These are phyloP conservation scores for Aspergillus conjunctus DNA, from an alignment of 495 filamentous ascomycete species.

Conservation along the genomic window DNA sequence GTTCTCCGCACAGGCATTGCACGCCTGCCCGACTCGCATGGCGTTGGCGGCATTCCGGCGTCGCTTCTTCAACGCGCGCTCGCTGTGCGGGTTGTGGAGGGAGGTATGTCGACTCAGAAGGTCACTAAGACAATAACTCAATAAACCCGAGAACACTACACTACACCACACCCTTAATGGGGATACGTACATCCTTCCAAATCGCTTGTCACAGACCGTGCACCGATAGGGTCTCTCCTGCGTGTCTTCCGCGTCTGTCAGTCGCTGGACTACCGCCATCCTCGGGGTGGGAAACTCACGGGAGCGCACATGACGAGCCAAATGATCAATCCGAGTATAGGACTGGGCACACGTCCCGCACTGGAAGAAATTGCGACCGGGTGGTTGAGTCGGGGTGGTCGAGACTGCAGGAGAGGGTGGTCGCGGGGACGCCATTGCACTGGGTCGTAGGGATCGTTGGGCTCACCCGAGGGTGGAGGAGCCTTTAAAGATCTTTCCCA, in stretches of 20 bases:
- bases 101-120: neutral
- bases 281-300: neutral
- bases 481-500: too few species aligned
- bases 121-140: neutral
- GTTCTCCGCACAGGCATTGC: neutral
- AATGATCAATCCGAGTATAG: constrained; percentile 1
- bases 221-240: constrained; percentile 3
- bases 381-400: too few species aligned
- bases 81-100: neutral
- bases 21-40: neutral
- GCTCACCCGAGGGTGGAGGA: too few species aligned
- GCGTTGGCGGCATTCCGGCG: neutral
- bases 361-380: constrained; percentile 3
- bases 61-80: neutral
- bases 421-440: too few species aligned
- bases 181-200: neutral
- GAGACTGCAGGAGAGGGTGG: too few species aligned
- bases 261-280: neutral
- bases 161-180: neutral
- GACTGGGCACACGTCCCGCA: constrained; percentile 5
- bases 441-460: too few species aligned
- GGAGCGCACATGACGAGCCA: neutral
- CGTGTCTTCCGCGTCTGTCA: neutral
- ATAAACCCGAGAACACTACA: too few species aligned
- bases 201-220: neutral